phyloP scores from a whole-genome alignment of 192 early-diverging fungal genomes.

The Linnemannia schmuckeri region DNA sequence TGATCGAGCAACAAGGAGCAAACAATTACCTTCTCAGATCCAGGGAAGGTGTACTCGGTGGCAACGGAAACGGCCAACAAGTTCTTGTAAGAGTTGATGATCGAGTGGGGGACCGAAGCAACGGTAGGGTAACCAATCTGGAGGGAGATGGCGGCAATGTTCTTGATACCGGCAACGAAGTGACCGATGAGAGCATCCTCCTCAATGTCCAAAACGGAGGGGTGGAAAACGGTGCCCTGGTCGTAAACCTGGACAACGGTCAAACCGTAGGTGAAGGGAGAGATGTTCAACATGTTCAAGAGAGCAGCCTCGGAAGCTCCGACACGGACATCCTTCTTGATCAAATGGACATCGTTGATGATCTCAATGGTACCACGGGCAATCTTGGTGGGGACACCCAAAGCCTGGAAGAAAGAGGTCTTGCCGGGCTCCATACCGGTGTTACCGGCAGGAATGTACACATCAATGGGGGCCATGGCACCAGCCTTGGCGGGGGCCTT shows the following conservation, averaged over 20 bases:
- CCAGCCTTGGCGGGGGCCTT: constrained; percentile 96
- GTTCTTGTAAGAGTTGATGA: constrained; percentile 99
- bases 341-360: constrained; percentile 92
- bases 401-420: constrained; percentile 99
- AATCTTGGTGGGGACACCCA: constrained; percentile 99
- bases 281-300: constrained; percentile 99
- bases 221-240: constrained; percentile 89
- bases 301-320: constrained; percentile 98
- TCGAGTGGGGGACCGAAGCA: constrained; percentile 94
- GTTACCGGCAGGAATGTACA: constrained; percentile 95
- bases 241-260: constrained; percentile 93
- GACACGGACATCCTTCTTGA: constrained; percentile 93
- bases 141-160: constrained; percentile 88
- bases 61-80: constrained; percentile 90
- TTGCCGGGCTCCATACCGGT: constrained; percentile 99
- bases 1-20: not conserved
- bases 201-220: constrained; percentile 92
- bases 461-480: constrained; percentile 94
- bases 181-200: constrained; percentile 76
- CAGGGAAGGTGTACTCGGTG: constrained; percentile 92
- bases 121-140: constrained; percentile 81
- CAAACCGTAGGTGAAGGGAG: constrained; percentile 99
- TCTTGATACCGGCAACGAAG: constrained; percentile 77
- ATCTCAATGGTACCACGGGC: constrained; percentile 99
- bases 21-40: constrained; percentile 81